These are phyloP conservation scores for Triticum turgidum DNA, from an alignment of 176 grass and related monocot species.

Conservation along the genomic window DNA sequence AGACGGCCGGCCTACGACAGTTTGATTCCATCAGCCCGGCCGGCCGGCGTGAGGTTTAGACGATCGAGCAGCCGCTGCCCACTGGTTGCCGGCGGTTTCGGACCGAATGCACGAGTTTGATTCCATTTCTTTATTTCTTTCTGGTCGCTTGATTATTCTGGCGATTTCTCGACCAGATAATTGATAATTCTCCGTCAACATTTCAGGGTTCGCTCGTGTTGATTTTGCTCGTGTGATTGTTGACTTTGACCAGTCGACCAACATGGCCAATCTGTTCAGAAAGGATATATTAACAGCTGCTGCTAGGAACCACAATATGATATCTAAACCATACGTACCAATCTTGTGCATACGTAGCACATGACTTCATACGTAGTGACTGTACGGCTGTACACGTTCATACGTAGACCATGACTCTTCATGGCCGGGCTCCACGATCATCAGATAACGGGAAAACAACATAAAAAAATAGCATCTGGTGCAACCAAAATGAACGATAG, in stretches of 20 bases:
- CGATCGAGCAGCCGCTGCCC: background rate
- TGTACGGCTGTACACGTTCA: no score
- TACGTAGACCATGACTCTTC: no score
- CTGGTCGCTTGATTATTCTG: background rate
- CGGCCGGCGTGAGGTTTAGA: background rate
- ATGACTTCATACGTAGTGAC: background rate
- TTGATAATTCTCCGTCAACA: background rate
- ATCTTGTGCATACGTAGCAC: background rate
- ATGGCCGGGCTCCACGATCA: no score
- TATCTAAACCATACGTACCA: background rate
- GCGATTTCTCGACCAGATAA: background rate
- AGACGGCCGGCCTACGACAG: conserved; percentile 26
- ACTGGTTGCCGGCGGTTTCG: conserved; percentile 7
- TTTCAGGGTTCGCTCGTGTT: no score
- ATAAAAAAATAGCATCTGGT: no score
- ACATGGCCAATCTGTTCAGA: background rate
- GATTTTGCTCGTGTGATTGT: background rate
- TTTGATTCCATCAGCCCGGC: conserved; percentile 2
- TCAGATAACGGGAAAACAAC: no score
- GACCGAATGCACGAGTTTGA: background rate
- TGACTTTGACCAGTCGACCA: conserved; percentile 21
- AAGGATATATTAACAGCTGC: background rate
- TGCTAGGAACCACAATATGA: background rate
- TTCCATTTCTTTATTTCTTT: background rate
- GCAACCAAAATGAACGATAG: no score